Conservation (phyloP, 2,329 filamentous ascomycete species). For the Diaporthe citriasiana region DNA sequence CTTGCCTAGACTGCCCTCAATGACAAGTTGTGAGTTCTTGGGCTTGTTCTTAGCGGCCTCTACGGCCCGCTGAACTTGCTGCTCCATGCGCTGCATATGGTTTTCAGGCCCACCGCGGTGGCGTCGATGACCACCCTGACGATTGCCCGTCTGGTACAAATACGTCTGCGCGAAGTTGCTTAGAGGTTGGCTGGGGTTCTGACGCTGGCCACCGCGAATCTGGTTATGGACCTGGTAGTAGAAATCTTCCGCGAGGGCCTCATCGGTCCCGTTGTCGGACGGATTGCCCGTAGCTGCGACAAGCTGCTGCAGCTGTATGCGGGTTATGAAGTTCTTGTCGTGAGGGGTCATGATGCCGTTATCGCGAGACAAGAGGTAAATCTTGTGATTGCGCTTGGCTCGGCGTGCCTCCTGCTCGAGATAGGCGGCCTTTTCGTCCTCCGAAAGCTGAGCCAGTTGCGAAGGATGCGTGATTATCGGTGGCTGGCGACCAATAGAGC, state of each 20-base stretch:
- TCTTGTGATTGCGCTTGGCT: slow-evolving; percentile 98
- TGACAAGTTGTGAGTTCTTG: slow-evolving; percentile 96
- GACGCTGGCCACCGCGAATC: slow-evolving; percentile 89
- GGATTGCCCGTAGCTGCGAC: slow-evolving; percentile 92
- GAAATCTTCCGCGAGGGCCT: slow-evolving; percentile 91
- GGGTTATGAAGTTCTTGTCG: slow-evolving; percentile 99
- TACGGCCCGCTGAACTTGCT: slow-evolving; percentile 96
- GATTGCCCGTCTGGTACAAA: slow-evolving; percentile 91
- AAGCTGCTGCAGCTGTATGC: slow-evolving; percentile 96
- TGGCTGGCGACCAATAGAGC: slow-evolving; percentile 70
- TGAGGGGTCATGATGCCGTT: slow-evolving; percentile 99
- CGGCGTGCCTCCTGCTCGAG: slow-evolving; percentile 93
- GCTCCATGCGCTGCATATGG: slow-evolving; percentile 98
- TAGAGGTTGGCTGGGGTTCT: slow-evolving; percentile 92
- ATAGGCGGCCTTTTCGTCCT: slow-evolving; percentile 87
- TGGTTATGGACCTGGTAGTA: slow-evolving; percentile 99
- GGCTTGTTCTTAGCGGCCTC: slow-evolving; percentile 98
- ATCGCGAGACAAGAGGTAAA: slow-evolving; percentile 90
- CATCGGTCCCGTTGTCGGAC: slow-evolving; percentile 83
- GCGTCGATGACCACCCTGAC: slow-evolving; percentile 80
- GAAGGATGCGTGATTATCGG: slow-evolving; percentile 73
- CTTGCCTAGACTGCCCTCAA: slow-evolving; percentile 96
- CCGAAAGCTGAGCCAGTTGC: slow-evolving; percentile 82
- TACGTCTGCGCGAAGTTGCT: slow-evolving; percentile 99
- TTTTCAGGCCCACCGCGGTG: slow-evolving; percentile 91